These are phyloP conservation scores for Mycothermus thermophilus DNA, from an alignment of 495 filamentous ascomycete genomes.

Conservation along the genomic window DNA sequence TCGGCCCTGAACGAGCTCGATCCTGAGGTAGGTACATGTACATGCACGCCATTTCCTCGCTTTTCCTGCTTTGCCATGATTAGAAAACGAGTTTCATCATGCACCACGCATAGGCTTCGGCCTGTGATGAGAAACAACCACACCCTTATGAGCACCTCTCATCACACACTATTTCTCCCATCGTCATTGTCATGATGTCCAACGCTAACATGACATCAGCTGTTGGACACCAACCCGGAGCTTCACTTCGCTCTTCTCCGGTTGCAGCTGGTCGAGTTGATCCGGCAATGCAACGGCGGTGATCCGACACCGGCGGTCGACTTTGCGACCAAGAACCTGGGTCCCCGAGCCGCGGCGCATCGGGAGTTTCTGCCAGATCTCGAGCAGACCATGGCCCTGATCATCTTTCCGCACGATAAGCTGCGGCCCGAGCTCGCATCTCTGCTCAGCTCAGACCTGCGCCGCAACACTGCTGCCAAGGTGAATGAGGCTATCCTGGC, in stretches of 20 bases:
- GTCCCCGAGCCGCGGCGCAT: constrained; percentile 72
- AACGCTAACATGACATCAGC: constrained; percentile 36
- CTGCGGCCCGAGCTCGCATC: constrained; percentile 61
- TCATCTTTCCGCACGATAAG: constrained; percentile 65
- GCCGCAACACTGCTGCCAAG: constrained; percentile 60
- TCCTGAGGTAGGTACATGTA: constrained; percentile 56
- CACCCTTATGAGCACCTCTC: constrained; percentile 78
- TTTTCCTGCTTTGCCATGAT: constrained; percentile 56
- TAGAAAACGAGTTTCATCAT: constrained; percentile 79
- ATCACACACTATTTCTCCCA: neutral
- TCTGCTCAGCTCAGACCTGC: constrained; percentile 67
- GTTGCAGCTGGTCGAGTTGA: constrained; percentile 85
- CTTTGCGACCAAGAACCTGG: constrained; percentile 78
- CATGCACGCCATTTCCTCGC: neutral
- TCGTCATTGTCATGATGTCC: neutral
- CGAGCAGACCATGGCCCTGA: constrained; percentile 81
- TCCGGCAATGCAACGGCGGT: constrained; percentile 58
- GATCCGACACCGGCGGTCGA: constrained; percentile 72
- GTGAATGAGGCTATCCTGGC: constrained; percentile 82
- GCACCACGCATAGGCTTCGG: constrained; percentile 96
- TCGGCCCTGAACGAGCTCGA: constrained; percentile 79
- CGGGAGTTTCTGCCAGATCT: constrained; percentile 72
- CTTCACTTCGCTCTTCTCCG: constrained; percentile 86
- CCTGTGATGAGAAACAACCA: constrained; percentile 85
- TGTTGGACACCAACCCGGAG: constrained; percentile 69